phyloP scores from a whole-genome alignment of 495 filamentous ascomycete genomes.

The Chaetomium tenue region DNA sequence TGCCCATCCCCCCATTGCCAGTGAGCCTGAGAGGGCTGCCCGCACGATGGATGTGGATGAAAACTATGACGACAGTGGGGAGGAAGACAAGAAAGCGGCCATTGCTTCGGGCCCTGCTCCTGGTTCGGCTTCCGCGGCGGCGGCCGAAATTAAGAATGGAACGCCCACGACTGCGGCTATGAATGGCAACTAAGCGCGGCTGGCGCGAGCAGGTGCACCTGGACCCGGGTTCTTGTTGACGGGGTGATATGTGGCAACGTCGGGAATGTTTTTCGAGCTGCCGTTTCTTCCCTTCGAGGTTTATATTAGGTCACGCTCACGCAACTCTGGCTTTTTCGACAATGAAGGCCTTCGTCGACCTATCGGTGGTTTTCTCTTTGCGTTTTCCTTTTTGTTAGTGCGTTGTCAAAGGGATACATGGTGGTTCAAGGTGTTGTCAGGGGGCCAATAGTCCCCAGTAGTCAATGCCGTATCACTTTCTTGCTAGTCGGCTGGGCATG shows the following conservation, averaged over 20 bases:
- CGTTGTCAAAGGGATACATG: background rate
- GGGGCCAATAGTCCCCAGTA: background rate
- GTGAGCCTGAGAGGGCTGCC: constrained; percentile 75
- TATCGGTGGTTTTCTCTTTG: background rate
- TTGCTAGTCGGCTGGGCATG: background rate
- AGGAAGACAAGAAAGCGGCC: constrained; percentile 69
- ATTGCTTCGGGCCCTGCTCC: constrained; percentile 36
- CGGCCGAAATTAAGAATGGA: constrained; percentile 49
- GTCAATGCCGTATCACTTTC: background rate
- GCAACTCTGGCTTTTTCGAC: constrained; percentile 9
- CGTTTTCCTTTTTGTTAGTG: background rate
- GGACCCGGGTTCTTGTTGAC: background rate
- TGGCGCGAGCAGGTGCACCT: background rate
- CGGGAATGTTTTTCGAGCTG: background rate
- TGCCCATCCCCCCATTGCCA: constrained; percentile 46
- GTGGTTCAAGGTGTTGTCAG: background rate
- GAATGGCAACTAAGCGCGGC: constrained; percentile 37
- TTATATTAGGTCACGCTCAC: constrained; percentile 21
- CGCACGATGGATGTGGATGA: constrained; percentile 97
- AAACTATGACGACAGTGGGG: constrained; percentile 87
- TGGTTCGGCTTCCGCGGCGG: constrained; percentile 30
- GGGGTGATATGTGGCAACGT: background rate
- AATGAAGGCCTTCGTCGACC: background rate
- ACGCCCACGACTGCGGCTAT: constrained; percentile 44
- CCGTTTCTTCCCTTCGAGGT: background rate